Conservation (phyloP, 192 early-diverging fungal species). For the Rhizophagus clarus region DNA sequence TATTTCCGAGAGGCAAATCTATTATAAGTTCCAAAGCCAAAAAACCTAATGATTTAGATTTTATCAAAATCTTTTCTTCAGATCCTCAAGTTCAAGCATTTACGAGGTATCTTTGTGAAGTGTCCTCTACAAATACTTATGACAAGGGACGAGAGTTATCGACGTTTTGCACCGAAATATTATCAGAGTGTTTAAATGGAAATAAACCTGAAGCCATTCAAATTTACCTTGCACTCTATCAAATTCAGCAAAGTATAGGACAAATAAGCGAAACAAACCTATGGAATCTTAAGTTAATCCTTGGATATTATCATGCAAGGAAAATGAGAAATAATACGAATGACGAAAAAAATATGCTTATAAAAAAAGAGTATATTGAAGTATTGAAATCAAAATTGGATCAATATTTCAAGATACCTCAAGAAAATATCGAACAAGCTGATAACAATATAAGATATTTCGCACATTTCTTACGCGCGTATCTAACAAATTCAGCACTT, state of each 20-base stretch:
- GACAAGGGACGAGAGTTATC: slow-evolving; percentile 39
- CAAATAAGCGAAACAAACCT: background rate
- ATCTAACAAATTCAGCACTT: slow-evolving; percentile 9
- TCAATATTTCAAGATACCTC: slow-evolving; percentile 14
- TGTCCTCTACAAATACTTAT: slow-evolving; percentile 29
- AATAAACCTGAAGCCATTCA: slow-evolving; percentile 55
- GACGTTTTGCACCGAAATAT: slow-evolving; percentile 42
- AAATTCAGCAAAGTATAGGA: slow-evolving; percentile 26
- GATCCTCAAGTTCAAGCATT: slow-evolving; percentile 47
- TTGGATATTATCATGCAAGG: slow-evolving; percentile 24
- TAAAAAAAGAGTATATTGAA: slow-evolving; percentile 15
- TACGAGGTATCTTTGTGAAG: slow-evolving; percentile 42
- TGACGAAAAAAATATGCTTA: background rate
- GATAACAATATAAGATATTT: background rate
- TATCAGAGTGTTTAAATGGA: slow-evolving; percentile 55
- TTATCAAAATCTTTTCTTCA: slow-evolving; percentile 31
- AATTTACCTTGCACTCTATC: slow-evolving; percentile 48
- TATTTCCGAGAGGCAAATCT: slow-evolving; percentile 8
- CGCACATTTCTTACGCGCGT: background rate
- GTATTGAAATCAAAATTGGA: slow-evolving; percentile 11
- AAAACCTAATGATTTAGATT: slow-evolving; percentile 2
- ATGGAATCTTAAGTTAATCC: slow-evolving; percentile 27
- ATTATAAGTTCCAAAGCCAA: background rate
- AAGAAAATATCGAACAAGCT: background rate
- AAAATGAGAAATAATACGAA: background rate